Evolutionary conservation across 2,329 filamentous ascomycete species (phyloP), one percentile per base, ranked within the genome.

Genomic region (Neobulgaria alba): DNA sequence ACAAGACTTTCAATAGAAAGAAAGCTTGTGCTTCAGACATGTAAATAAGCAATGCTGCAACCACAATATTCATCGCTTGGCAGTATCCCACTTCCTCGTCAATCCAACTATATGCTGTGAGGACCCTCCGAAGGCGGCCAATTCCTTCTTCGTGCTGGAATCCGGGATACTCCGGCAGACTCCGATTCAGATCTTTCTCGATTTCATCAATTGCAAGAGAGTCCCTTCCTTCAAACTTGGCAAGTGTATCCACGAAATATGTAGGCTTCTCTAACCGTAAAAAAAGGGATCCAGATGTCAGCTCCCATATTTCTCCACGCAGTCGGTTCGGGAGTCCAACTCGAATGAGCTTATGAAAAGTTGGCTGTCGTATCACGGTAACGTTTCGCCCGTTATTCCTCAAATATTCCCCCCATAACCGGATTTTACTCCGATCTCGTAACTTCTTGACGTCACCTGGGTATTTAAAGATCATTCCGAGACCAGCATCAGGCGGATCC

Each of bases 11-110:
- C 32, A 98, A 75, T 5, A 95, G 71, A 62, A 92, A 98, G 65
- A 96, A 98, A 1, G 92, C 92, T 64, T 98, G 92, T 0, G 83
- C 65, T 64, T 98, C 92, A 7, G 89, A 96, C 79, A 94, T 94
- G 68, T 96, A 96, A 70, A 98, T 98, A 54, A 98, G 73, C 43
- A 98, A 68, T n/a, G 92, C 92, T 14, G 92, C 92, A 40, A 95
- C 90, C 23, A 98, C 92, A 53, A 98, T 98, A 63, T 98, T 98
- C 92, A 98, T 98, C 47, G 92, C 92, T 65, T 98, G 92, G 62
- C 92, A 98, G 64, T 98, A 98, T 51, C 92, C 92, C 41, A 98
- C 89, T 51, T 95, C 88, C 39, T 85, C 76, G 56, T 98, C 92
- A 36, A 82, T 85, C 92, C 92, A 98, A 65, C 89, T 95, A 67